These are phyloP conservation scores for Tetragonia tetragonoides DNA, from an alignment of 148 eudicot species.

Conservation along the genomic window DNA sequence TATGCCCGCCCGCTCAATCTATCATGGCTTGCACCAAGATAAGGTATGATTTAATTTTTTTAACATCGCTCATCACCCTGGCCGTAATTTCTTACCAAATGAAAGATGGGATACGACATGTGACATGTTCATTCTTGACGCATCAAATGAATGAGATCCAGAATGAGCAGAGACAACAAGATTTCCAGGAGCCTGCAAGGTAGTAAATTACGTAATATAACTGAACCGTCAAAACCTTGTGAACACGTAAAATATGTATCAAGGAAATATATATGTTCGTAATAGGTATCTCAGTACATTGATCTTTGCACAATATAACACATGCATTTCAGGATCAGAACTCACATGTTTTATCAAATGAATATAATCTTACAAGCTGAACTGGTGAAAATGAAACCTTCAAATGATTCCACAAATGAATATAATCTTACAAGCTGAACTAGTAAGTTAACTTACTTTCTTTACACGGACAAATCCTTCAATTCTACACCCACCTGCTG, in stretches of 20 bases:
- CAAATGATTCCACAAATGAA: no score
- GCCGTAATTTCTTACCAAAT: slow-evolving; percentile 75
- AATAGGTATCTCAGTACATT: not conserved
- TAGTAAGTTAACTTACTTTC: slow-evolving; percentile 54
- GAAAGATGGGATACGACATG: slow-evolving; percentile 67
- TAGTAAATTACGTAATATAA: not conserved
- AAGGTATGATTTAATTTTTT: slow-evolving; percentile 66
- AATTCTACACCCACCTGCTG: slow-evolving; percentile 84
- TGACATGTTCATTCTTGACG: slow-evolving; percentile 90
- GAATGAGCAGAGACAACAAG: slow-evolving; percentile 88
- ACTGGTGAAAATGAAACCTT: not conserved
- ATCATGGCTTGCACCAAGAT: slow-evolving; percentile 76
- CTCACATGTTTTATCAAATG: not conserved
- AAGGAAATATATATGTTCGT: not conserved
- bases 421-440: no score
- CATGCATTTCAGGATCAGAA: no score
- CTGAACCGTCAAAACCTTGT: slow-evolving; percentile 1
- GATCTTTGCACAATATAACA: not conserved
- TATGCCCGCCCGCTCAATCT: slow-evolving; percentile 59
- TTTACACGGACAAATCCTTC: slow-evolving; percentile 98
- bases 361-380: not conserved
- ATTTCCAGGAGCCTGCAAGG: slow-evolving; percentile 86
- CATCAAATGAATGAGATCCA: slow-evolving; percentile 94
- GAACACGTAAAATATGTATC: not conserved
- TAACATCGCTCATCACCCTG: slow-evolving; percentile 58